Evolutionary conservation across 306 rosid genomes (phyloP).

Genomic region (Trifolium fragiferum): DNA sequence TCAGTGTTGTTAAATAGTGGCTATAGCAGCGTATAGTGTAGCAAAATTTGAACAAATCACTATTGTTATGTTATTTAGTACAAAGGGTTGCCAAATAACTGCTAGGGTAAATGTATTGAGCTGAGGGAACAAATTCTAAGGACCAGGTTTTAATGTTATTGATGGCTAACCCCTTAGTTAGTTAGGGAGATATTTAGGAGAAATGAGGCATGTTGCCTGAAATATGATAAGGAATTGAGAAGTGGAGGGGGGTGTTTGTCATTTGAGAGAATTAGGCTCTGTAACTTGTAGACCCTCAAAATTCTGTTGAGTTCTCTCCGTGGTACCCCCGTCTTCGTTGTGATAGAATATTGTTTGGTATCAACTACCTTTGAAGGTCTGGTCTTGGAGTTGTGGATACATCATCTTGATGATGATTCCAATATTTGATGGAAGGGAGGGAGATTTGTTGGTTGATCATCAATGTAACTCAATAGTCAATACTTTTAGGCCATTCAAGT

Average conservation of each 20-base stretch:
- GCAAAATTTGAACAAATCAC: too few species aligned
- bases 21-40: too few species aligned
- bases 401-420: too few species aligned
- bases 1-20: too few species aligned
- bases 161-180: not conserved
- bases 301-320: not conserved
- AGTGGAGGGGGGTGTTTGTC: not conserved
- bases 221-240: not conserved
- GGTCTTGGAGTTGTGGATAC: not conserved
- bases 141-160: conserved; percentile 15
- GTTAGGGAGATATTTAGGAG: not conserved
- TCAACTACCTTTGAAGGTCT: not conserved
- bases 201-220: not conserved
- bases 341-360: not conserved
- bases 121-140: conserved; percentile 1
- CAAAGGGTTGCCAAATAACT: too few species aligned
- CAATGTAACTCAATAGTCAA: not conserved
- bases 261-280: not conserved
- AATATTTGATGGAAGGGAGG: too few species aligned
- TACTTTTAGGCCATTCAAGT: not conserved
- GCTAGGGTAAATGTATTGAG: not conserved
- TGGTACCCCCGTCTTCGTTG: not conserved
- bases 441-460: not conserved
- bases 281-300: not conserved
- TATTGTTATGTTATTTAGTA: too few species aligned